Base-by-base conservation (phyloP, 768 basidiomycete species). In the Cubamyces sp. region DNA sequence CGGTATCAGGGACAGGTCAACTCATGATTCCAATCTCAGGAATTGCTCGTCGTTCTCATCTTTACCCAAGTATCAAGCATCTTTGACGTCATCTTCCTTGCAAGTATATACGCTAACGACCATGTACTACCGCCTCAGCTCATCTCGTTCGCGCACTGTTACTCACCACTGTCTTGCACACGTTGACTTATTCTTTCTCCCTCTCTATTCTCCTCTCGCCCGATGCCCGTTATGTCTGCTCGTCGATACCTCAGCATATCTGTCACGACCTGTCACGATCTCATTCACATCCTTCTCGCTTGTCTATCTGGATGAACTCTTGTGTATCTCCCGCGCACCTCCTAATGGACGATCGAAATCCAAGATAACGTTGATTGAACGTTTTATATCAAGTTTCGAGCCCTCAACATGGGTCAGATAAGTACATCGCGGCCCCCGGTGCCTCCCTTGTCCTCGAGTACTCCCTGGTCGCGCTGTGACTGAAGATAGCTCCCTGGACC, bases 1-100 rank as follows among this genome's bases (percentile, higher is more conserved):
- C 89, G 91, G 69, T 93, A 92, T 71, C 91, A 93, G 74, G 77
- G 78, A 49, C 72, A 69, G 58, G 52, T 63, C 40, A 61, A 62
- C 46, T 25, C 60, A 19, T 66, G 21, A 54, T 45, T 21, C 18
- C 12, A n/a, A 37, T 5, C 34, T 34, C 34, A 34, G 34, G 34
- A 5, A 7, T 11, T 34, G 8, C 28, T 30, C 28, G 28, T 8
- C 28, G 28, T 30, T 30, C 9, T 11, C 34, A 34, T 34, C 34
- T 34, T 34, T 34, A 34, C 34, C 34, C 4, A 34, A 34, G 9
- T 34, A 34, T 23, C 40, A 21, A 43, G 16, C 42, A 43, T 43
- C 42, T 43, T 43, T n/a, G 42, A 3, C 19, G 2, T 43, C 19
- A 15, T n/a, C 16, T n/a, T 16, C 16, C 34, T 7, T 9, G 34